These are phyloP conservation scores for Punctularia strigosozonata DNA, from an alignment of 768 basidiomycete species.

Conservation along the genomic window DNA sequence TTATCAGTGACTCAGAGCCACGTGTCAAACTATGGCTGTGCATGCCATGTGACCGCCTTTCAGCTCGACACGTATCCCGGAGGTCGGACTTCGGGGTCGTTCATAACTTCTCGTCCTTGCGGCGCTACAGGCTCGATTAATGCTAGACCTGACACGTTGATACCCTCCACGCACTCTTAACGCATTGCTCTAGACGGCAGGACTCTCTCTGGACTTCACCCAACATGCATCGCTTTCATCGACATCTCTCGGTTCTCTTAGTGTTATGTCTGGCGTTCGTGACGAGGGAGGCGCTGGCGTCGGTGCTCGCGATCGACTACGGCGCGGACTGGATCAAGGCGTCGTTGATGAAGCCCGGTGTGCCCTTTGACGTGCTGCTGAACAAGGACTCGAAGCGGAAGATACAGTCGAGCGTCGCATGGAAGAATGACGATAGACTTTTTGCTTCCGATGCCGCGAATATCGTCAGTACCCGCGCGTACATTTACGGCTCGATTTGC, in stretches of 20 bases:
- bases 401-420: slow-evolving; percentile 79
- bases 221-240: no score
- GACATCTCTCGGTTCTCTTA: neutral
- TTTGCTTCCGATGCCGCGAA: slow-evolving; percentile 87
- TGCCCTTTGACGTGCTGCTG: slow-evolving; percentile 91
- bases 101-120: no score
- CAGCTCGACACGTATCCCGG: no score
- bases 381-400: slow-evolving; percentile 98
- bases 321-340: slow-evolving; percentile 97
- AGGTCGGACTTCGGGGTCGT: no score
- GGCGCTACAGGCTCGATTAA: no score
- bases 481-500: neutral
- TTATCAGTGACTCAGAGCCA: no score
- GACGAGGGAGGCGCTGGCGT: slow-evolving; percentile 28
- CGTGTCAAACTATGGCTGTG: no score
- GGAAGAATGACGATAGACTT: slow-evolving; percentile 83
- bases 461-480: slow-evolving; percentile 43
- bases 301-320: slow-evolving; percentile 95
- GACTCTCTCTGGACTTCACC: no score
- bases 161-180: no score
- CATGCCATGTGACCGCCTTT: no score
- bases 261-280: slow-evolving; percentile 6
- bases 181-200: no score
- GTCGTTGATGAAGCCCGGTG: slow-evolving; percentile 86
- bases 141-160: no score